Evolutionary conservation across 2,329 filamentous ascomycete genomes (phyloP).

Genomic region (Coniochaeta sp.): DNA sequence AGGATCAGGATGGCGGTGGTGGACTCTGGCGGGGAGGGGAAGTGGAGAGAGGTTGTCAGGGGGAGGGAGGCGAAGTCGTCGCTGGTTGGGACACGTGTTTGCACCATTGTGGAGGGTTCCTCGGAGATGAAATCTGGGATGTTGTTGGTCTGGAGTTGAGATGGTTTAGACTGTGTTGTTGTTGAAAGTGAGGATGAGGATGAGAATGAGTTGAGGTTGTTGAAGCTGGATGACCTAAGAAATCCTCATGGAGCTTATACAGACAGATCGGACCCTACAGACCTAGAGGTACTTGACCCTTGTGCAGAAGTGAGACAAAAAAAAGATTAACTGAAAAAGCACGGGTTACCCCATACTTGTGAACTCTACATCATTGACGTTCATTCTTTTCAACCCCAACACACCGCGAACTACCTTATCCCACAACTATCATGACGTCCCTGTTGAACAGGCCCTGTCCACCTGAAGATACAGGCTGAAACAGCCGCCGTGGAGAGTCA

Average conservation of each 20-base stretch:
- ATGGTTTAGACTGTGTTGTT: neutral
- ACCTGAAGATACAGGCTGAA: neutral
- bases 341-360: too few relatives aligned
- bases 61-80: slow-evolving; percentile 38
- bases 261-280: too few relatives aligned
- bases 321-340: too few relatives aligned
- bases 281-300: too few relatives aligned
- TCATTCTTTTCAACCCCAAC: neutral
- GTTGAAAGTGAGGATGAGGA: too few relatives aligned
- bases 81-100: slow-evolving; percentile 39
- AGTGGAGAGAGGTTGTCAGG: slow-evolving; percentile 38
- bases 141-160: neutral
- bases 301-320: too few relatives aligned
- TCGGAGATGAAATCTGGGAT: neutral
- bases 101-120: slow-evolving; percentile 26
- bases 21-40: slow-evolving; percentile 47
- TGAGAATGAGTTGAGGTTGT: too few relatives aligned
- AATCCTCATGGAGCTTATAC: neutral
- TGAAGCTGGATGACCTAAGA: neutral
- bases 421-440: neutral
- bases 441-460: neutral
- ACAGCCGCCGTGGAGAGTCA: neutral
- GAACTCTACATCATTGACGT: neutral
- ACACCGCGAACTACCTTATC: neutral
- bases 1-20: slow-evolving; percentile 72